Conservation (phyloP, 805 yeast species). For the Candida qinlingensis region DNA sequence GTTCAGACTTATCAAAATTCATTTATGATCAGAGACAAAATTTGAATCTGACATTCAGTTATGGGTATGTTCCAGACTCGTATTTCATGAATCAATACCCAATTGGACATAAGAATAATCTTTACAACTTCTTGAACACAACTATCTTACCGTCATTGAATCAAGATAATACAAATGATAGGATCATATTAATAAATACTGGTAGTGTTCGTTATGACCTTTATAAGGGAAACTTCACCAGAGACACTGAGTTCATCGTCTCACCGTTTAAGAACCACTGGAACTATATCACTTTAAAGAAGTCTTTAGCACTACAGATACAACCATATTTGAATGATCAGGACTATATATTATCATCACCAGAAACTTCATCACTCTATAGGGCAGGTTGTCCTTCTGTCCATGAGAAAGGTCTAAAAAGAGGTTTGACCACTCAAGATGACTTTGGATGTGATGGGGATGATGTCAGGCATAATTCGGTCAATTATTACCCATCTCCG, state of each 20-base stretch:
- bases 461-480: constrained; percentile 64
- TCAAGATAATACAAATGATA: constrained; percentile 20
- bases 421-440: constrained; percentile 80
- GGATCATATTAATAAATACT: constrained; percentile 70
- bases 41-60: constrained; percentile 47
- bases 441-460: constrained; percentile 87
- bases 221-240: constrained; percentile 77
- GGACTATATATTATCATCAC: constrained; percentile 34
- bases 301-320: constrained; percentile 47
- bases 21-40: constrained; percentile 40
- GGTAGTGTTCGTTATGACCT: constrained; percentile 87
- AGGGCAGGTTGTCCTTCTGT: constrained; percentile 12
- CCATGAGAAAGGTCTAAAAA: constrained; percentile 29
- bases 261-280: constrained; percentile 83
- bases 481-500: constrained; percentile 59
- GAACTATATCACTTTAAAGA: constrained; percentile 61
- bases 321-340: constrained; percentile 53
- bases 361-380: constrained; percentile 11
- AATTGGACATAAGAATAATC: constrained; percentile 47
- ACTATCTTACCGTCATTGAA: constrained; percentile 47
- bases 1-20: constrained; percentile 40
- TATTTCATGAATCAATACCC: constrained; percentile 69
- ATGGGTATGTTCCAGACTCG: constrained; percentile 63
- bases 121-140: constrained; percentile 54
- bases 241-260: constrained; percentile 73